Evolutionary conservation across 805 yeast species (phyloP).

Genomic region (Kodamaea hsintzibuensis): DNA sequence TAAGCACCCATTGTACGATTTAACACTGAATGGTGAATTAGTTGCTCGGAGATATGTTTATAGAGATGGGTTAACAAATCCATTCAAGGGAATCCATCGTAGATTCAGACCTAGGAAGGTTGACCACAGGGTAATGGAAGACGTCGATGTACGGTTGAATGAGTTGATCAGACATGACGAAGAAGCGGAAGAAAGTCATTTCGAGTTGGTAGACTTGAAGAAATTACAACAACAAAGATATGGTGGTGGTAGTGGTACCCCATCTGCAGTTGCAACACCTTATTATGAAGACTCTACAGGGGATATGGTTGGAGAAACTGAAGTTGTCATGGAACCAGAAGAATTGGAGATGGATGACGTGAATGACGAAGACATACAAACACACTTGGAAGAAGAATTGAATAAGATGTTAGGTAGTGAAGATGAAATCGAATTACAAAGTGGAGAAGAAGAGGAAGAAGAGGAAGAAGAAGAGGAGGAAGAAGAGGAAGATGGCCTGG

Average conservation of each 20-base stretch:
- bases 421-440: conserved; percentile 40
- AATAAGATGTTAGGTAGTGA: conserved; percentile 49
- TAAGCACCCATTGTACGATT: conserved; percentile 41
- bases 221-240: conserved; percentile 24
- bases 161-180: conserved; percentile 73
- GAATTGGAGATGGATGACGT: conserved; percentile 33
- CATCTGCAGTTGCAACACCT: conserved; percentile 7
- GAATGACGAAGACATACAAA: conserved; percentile 30
- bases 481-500: conserved; percentile 55
- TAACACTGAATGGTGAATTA: conserved; percentile 36
- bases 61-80: conserved; percentile 83
- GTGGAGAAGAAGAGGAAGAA: conserved; percentile 49
- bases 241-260: conserved; percentile 18
- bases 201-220: conserved; percentile 66
- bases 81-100: conserved; percentile 68
- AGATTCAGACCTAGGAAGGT: conserved; percentile 72
- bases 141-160: conserved; percentile 76
- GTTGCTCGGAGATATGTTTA: conserved; percentile 49
- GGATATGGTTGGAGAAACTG: neutral
- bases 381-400: conserved; percentile 54
- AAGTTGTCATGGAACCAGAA: conserved; percentile 9
- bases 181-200: conserved; percentile 78
- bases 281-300: neutral
- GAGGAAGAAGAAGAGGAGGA: conserved; percentile 59
- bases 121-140: conserved; percentile 69